Evolutionary conservation across 306 rosid species (phyloP), one percentile per base, ranked within the genome.

Genomic region (Cucurbita maxima): DNA sequence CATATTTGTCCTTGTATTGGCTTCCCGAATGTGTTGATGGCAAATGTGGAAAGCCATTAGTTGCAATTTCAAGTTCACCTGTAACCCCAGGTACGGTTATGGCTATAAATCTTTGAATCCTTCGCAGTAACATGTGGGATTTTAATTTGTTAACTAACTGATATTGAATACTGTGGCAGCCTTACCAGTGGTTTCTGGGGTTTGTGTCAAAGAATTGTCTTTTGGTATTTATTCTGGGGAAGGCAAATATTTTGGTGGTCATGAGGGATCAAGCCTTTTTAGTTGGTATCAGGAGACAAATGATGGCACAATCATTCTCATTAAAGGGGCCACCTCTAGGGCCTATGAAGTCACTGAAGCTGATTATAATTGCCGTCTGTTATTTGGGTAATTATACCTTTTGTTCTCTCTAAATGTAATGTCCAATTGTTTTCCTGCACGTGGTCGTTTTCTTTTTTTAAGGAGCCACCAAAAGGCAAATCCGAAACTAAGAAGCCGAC

Each of bases 171-270:
- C 75, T 67, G 76, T 84, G 83, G 81, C 92, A 94, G 99, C 96
- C 84, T 83, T 88, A 83, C 96, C 99, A 14, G 78, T 86, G 58
- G 96, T 89, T 77, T 83, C 90, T 72, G 82, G 80, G 76, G 96
- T 91, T 73, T 36, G 41, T 2, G 90, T 81, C 75, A 86, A 79
- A 79, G 90, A 88, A 85, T 79, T 88, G 77, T 88, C 97, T 15
- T 74, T 18, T 58, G 92, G 96, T 84, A 41, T 81, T 72, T 91
- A 88, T 87, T 82, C 86, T 64, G 99, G 99, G 72, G 96, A 89
- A 80, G 99, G 99, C 71, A 82, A 88, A 81, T 94, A 94, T 84
- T 94, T 87, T 85, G 99, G 99, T 80, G 99, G 99, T 80, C 77
- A 89, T 51, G 96, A 94, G 82, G 97, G 99, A 74, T 84, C 78